Conservation (phyloP, 148 eudicot species). For the Fallopia convolvulus region DNA sequence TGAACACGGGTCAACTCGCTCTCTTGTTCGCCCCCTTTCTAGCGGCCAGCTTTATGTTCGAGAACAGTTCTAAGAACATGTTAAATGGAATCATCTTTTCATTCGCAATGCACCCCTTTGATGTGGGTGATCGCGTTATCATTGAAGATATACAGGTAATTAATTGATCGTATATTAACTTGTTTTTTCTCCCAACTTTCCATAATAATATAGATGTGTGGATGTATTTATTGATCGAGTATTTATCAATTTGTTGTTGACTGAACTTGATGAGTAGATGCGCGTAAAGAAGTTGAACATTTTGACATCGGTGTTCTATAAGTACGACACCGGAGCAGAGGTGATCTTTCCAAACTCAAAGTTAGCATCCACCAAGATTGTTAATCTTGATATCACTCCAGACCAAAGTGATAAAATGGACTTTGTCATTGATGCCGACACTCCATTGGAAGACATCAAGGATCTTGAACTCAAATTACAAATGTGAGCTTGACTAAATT, state of each 20-base stretch:
- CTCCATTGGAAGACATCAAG: not conserved
- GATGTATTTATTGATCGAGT: not conserved
- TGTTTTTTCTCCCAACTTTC: too few relatives aligned
- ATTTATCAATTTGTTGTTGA: not conserved
- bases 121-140: conserved; percentile 39
- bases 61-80: conserved; percentile 34
- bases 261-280: not conserved
- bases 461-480: not conserved
- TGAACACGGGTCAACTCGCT: conserved; percentile 27
- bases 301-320: not conserved
- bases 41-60: conserved; percentile 35
- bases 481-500: not conserved
- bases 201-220: too few relatives aligned
- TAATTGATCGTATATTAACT: too few relatives aligned
- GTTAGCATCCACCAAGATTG: conserved; percentile 1
- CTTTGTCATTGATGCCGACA: not conserved
- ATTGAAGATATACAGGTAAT: conserved; percentile 23
- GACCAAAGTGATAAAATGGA: conserved; percentile 7
- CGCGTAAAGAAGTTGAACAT: conserved; percentile 6
- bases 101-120: conserved; percentile 45
- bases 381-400: not conserved
- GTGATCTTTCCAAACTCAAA: conserved; percentile 13
- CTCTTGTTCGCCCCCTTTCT: conserved; percentile 34
- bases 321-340: not conserved
- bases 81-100: conserved; percentile 39